Evolutionary conservation across 768 basidiomycete species (phyloP).

Genomic region (Bullera alba): DNA sequence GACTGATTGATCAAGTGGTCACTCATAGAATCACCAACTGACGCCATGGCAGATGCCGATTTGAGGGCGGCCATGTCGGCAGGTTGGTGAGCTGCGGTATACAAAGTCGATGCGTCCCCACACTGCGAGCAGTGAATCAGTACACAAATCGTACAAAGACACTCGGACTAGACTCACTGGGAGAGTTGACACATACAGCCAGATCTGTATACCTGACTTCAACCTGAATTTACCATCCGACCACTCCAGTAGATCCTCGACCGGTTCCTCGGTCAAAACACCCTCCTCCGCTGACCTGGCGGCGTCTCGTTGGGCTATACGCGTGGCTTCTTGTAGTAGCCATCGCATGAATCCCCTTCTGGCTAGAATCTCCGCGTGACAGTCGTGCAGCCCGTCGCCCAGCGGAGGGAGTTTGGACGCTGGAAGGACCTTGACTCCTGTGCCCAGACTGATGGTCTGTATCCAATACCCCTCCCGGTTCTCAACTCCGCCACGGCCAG

Average conservation of each 20-base stretch:
- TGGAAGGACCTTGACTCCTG: constrained; percentile 83
- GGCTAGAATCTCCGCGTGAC: constrained; percentile 87
- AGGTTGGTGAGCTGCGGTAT: constrained; percentile 69
- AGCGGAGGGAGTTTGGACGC: constrained; percentile 54
- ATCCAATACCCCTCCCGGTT: not conserved
- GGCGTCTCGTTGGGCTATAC: not conserved
- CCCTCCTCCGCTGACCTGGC: too few species aligned
- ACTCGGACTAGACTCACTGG: constrained; percentile 53
- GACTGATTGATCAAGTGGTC: too few species aligned
- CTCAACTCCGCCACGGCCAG: not conserved
- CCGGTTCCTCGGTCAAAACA: too few species aligned
- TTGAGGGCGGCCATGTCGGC: constrained; percentile 56
- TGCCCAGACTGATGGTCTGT: constrained; percentile 36
- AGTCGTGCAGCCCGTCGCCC: constrained; percentile 80
- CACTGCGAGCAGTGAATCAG: constrained; percentile 51
- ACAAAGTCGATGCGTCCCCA: constrained; percentile 80
- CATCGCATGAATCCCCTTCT: constrained; percentile 70
- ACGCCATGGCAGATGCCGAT: not conserved
- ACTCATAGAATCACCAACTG: not conserved
- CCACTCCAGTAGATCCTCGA: constrained; percentile 10
- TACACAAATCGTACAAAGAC: not conserved
- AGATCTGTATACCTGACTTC: constrained; percentile 54
- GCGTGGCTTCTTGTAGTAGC: constrained; percentile 63
- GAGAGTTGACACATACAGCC: constrained; percentile 70
- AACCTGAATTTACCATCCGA: constrained; percentile 14